Percentiles rank a stretch among this genome's conserved stretches.
Conservation (phyloP, 257 asterid species). For the Solanum paucissectum region DNA sequence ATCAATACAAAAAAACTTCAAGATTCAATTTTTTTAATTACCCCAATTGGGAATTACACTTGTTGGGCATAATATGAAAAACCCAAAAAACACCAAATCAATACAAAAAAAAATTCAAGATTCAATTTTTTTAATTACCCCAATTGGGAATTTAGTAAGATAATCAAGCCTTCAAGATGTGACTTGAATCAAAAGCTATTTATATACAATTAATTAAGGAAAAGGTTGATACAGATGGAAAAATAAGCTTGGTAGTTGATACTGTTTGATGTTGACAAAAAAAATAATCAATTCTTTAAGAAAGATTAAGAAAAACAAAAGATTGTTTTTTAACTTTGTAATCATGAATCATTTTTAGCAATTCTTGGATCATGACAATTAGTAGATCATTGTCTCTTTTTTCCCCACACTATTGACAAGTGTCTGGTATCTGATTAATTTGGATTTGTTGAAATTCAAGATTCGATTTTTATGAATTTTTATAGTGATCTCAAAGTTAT, state of each 20-base stretch:
- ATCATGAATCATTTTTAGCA: background rate
- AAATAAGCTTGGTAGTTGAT: background rate
- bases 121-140: background rate
- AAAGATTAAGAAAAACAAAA: background rate
- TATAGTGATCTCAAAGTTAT: background rate
- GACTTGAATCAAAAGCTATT: background rate
- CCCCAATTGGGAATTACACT: background rate
- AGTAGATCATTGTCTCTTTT: background rate
- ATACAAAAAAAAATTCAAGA: background rate
- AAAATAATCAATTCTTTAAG: background rate
- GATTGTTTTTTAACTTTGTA: background rate
- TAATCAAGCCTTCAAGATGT: background rate
- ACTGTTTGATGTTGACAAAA: background rate
- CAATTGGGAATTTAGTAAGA: background rate
- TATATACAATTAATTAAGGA: background rate
- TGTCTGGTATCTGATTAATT: background rate
- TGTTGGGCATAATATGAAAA: no score
- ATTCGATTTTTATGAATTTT: background rate
- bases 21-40: background rate
- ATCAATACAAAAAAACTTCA: background rate
- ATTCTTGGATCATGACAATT: background rate
- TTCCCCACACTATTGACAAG: background rate
- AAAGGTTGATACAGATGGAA: background rate
- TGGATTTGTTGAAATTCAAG: rapidly evolving
- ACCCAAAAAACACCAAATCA: background rate